Evolutionary conservation across 768 basidiomycete genomes (phyloP), one percentile per base, ranked within the genome.

Genomic region (Tricholoma bakamatsutake): DNA sequence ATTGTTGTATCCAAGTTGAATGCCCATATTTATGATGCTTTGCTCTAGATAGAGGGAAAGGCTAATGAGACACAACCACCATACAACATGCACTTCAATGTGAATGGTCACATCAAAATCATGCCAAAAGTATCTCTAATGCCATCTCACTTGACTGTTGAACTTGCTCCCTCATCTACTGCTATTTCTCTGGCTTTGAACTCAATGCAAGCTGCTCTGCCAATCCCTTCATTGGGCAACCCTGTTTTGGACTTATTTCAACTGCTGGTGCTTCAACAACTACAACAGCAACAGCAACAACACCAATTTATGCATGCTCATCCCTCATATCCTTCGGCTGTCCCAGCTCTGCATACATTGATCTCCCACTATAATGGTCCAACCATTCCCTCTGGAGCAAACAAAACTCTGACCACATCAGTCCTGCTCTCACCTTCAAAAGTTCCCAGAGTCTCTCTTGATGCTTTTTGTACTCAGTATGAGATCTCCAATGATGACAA

Each of bases 241-340:
- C n/a, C n/a, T n/a, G n/a, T 35, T 39, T 18, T 28, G 10, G 31
- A 39, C 34, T 37, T 52, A 35, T 18, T 52, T 39, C 31, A 35
- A 28, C 33, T 52, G 5, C 50, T 52, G 34, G 24, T 31, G 12
- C 34, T 52, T 34, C 50, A 52, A 39, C 50, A 51, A 24, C 31
- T 51, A 37, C 50, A 51, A 33, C 50, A 51, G 33, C 31, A 21
- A 37, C 50, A 51, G 21, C 50, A 52, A 39, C 50, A 52, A 37
- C 50, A 52, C 31, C n/a, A 18, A 42, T 42, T 42, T 18, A 18
- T 42, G 40, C 40, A 42, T 18, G n/a, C 40, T 42, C 40, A 42
- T 18, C 50, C 1, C 28, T 37, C 30, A 28, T 39, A 39, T 18
- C 50, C 30, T 24, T 15, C 30, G 13, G 17, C 50, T 37, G 39